phyloP scores from a whole-genome alignment of 345 rosid genomes.

The Barbarea vulgaris region DNA sequence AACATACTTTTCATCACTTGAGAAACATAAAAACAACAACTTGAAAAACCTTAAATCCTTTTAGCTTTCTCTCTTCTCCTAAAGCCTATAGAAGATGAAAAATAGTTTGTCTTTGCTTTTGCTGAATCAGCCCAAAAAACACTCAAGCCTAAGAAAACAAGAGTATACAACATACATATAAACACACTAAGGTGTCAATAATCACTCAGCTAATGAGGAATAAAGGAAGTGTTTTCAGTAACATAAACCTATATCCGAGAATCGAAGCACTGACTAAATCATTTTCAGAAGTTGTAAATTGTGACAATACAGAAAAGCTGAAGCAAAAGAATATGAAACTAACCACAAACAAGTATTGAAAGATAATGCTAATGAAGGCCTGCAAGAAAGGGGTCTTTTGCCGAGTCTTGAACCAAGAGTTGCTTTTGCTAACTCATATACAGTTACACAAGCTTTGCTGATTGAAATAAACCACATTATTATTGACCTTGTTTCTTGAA shows the following conservation, averaged over 20 bases:
- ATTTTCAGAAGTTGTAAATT: background rate
- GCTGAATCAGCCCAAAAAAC: background rate
- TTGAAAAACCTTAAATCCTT: too few relatives aligned
- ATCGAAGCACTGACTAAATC: background rate
- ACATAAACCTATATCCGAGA: slow-evolving; percentile 2
- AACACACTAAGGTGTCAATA: background rate
- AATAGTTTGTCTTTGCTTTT: too few relatives aligned
- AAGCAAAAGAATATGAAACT: background rate
- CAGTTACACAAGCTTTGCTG: slow-evolving; percentile 25
- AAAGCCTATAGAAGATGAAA: too few relatives aligned
- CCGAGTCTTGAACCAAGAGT: slow-evolving; percentile 28
- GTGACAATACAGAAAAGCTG: slow-evolving; percentile 13
- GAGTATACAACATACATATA: background rate
- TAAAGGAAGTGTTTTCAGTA: background rate
- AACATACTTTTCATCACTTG: too few relatives aligned
- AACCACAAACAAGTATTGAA: slow-evolving; percentile 11
- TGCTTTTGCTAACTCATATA: slow-evolving; percentile 30
- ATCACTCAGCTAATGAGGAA: background rate
- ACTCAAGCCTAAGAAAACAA: background rate
- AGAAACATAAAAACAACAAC: too few relatives aligned
- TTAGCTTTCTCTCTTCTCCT: too few relatives aligned
- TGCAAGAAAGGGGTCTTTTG: slow-evolving; percentile 1
- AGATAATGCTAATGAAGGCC: slow-evolving; percentile 7
- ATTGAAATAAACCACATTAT: background rate
- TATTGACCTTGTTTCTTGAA: slow-evolving; percentile 44